A percentile compares a stretch with the other conserved stretches of the same genome.
phyloP scores from a whole-genome alignment of 1,139 yeast species.

The Pichia sp. region DNA sequence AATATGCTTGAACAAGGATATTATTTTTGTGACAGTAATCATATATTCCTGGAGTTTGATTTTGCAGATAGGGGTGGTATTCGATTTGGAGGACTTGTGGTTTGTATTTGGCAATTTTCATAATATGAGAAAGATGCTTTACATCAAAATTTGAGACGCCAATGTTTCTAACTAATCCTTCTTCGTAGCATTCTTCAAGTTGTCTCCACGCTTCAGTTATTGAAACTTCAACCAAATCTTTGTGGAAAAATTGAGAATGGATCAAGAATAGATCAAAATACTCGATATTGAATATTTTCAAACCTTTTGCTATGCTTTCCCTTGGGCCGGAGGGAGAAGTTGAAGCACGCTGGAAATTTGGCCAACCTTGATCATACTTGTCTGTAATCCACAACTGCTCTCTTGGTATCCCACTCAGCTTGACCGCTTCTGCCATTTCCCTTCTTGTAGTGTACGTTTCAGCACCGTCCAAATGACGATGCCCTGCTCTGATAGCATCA shows the following conservation, averaged over 20 bases:
- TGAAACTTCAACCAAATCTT: slow-evolving; percentile 32
- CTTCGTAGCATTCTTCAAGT: slow-evolving; percentile 29
- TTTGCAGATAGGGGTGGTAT: slow-evolving; percentile 57
- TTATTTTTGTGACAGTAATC: slow-evolving; percentile 37
- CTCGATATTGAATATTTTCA: slow-evolving; percentile 32
- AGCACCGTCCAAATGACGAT: slow-evolving; percentile 51
- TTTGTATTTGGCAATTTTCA: slow-evolving; percentile 37
- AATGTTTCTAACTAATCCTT: slow-evolving; percentile 31
- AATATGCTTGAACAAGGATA: slow-evolving; percentile 44
- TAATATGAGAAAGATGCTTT: slow-evolving; percentile 32
- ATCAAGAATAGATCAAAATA: slow-evolving; percentile 46
- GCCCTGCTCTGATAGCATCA: slow-evolving; percentile 37
- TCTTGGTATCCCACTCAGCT: slow-evolving; percentile 37
- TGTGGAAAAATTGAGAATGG: slow-evolving; percentile 36
- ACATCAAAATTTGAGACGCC: slow-evolving; percentile 47
- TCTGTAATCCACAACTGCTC: slow-evolving; percentile 51
- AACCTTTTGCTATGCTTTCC: slow-evolving; percentile 31
- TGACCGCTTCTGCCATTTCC: slow-evolving; percentile 48
- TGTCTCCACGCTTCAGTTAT: slow-evolving; percentile 32
- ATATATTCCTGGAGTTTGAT: slow-evolving; percentile 55
- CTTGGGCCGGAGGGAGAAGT: slow-evolving; percentile 24
- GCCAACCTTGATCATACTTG: slow-evolving; percentile 38
- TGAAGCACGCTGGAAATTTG: slow-evolving; percentile 23
- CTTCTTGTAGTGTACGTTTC: slow-evolving; percentile 51
- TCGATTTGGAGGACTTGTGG: slow-evolving; percentile 72